Evolutionary conservation across 106 monocot species (phyloP).

Genomic region (Apostasia shenzhenica): DNA sequence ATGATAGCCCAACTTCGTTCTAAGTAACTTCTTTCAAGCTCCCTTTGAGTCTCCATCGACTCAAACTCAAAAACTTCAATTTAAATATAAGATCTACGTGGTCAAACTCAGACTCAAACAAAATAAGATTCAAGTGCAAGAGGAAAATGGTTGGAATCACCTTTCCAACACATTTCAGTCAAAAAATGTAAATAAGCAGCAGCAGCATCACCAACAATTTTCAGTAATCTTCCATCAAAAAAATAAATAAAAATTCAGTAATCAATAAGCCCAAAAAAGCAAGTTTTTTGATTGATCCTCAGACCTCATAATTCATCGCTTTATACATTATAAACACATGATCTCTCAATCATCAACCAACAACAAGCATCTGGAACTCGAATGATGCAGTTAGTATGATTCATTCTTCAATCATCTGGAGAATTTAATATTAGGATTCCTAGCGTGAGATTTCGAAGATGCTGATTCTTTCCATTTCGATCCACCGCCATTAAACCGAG

Average conservation of each 20-base stretch:
- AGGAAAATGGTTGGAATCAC: too few species aligned
- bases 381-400: not conserved
- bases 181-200: too few species aligned
- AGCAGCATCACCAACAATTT: not conserved
- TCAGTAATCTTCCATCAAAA: not conserved
- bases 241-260: not conserved
- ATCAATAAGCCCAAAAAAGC: not conserved
- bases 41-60: too few species aligned
- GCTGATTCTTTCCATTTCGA: conserved; percentile 56
- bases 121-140: too few species aligned
- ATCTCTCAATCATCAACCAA: not conserved
- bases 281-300: not conserved
- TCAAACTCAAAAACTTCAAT: too few species aligned
- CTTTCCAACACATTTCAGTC: too few species aligned
- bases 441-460: conserved; percentile 43
- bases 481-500: conserved; percentile 46
- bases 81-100: too few species aligned
- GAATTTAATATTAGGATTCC: conserved; percentile 78
- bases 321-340: not conserved
- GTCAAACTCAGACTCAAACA: too few species aligned
- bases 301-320: too few species aligned
- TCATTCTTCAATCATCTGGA: conserved; percentile 38
- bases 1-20: too few species aligned
- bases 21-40: too few species aligned
- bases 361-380: not conserved